These are phyloP conservation scores for Lactifluus pinguis DNA, from an alignment of 768 basidiomycete genomes.

Conservation along the genomic window DNA sequence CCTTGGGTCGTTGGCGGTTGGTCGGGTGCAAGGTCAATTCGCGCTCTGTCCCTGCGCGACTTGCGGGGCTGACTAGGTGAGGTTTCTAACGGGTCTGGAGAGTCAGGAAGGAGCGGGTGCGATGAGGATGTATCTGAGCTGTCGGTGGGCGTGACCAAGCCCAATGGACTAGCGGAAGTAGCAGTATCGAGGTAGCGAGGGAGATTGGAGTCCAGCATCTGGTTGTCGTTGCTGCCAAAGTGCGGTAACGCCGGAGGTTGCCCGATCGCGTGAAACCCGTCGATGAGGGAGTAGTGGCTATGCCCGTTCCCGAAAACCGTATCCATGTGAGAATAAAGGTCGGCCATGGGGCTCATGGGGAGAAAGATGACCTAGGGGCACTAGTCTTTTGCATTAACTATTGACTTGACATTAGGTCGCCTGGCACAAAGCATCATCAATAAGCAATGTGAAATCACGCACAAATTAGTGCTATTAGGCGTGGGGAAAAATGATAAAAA, in stretches of 20 bases:
- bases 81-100: neutral
- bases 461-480: neutral
- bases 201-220: neutral
- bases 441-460: neutral
- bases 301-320: neutral
- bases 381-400: neutral
- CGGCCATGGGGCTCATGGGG: neutral
- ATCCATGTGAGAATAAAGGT: neutral
- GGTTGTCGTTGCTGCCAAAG: neutral
- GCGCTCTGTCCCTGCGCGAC: conserved; percentile 30
- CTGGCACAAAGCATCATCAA: neutral
- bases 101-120: neutral
- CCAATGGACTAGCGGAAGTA: neutral
- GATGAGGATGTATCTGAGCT: neutral
- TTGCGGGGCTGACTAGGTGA: neutral
- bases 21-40: conserved; percentile 60
- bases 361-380: neutral
- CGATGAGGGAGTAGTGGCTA: neutral
- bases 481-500: neutral
- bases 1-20: conserved; percentile 78
- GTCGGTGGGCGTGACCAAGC: neutral
- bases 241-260: neutral
- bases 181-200: neutral
- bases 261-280: neutral
- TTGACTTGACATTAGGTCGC: neutral